phyloP scores from a whole-genome alignment of 2,329 filamentous ascomycete species.

The Pleomassaria siparia region DNA sequence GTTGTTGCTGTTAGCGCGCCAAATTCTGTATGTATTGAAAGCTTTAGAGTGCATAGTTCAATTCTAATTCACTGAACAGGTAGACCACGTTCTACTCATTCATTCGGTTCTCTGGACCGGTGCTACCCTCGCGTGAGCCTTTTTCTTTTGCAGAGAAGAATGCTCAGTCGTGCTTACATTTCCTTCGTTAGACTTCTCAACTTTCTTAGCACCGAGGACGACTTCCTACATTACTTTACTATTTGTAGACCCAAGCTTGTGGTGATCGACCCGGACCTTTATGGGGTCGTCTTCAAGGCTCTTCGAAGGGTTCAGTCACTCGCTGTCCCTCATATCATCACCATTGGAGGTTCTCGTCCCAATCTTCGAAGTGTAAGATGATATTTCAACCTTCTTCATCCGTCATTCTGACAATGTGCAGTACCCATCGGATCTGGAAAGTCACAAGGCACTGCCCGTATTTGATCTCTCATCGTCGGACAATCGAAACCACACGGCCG shows the following conservation, averaged over 20 bases:
- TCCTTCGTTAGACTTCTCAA: constrained; percentile 14
- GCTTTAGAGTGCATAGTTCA: background rate
- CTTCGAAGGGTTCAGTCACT: too few relatives aligned
- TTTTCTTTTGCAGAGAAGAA: background rate
- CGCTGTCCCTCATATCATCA: too few relatives aligned
- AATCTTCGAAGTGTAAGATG: too few relatives aligned
- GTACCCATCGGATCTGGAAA: constrained; percentile 4
- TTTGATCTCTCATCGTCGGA: constrained; percentile 20
- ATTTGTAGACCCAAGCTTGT: constrained; percentile 15
- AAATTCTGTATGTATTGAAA: constrained; percentile 12
- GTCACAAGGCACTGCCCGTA: constrained; percentile 9
- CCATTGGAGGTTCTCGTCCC: too few relatives aligned
- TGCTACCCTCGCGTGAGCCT: constrained; percentile 15
- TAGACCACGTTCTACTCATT: constrained; percentile 3
- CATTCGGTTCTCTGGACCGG: constrained; percentile 22
- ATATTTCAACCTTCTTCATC: too few relatives aligned
- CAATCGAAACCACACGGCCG: constrained; percentile 18
- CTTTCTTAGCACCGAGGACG: constrained; percentile 16
- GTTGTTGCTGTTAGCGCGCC: constrained; percentile 19
- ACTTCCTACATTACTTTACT: constrained; percentile 16
- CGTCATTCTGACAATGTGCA: too few relatives aligned
- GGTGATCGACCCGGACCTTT: constrained; percentile 10
- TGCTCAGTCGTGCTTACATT: background rate
- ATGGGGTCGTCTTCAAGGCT: too few relatives aligned
- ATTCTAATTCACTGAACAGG: too few relatives aligned